Base-by-base conservation (phyloP, 1,139 yeast genomes). In the Blastobotrys serpentis region DNA sequence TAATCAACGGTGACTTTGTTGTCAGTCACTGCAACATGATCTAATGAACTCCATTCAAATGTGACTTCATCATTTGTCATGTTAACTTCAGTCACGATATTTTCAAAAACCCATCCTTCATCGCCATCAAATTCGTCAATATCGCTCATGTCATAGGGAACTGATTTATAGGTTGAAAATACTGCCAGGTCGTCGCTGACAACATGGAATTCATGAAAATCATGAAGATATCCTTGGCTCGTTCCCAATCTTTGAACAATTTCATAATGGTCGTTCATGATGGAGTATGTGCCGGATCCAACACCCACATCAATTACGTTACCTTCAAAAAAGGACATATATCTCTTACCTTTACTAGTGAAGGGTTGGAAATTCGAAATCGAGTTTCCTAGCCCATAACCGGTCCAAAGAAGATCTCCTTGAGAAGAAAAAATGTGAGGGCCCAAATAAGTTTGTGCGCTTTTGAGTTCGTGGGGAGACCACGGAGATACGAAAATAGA, bases 1-100 rank as follows among this genome's bases (percentile, higher is more conserved):
- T 17, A 18, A 16, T 64, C 64, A 6, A 40, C 56, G 19, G 58
- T 58, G 19, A 68, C 52, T 32, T 63, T 62, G 1, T 74, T 66
- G 32, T 66, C 72, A 18, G 53, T 55, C 1, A 72, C 71, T 1
- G 68, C 59, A 26, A 71, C 63, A 52, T 71, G 73, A 25, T 71
- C 73, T 17, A 69, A 53, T 4, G 74, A 64, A 18, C 65, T 60
- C 75, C 75, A 71, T 50, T 69, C 71, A 50, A 70, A 71, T 19
- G 70, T 46, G 11, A 71, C 62, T 30, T 69, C 63, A 5, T 73
- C 75, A 8, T 71, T 65, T 13, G 58, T 64, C 43, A 70, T 56
- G 54, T 71, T 74, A 3, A 70, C 39, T 49, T 71, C 75, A 16
- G 40, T 44, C 17, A 51, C 29, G 25, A 36, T 30, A 36, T 42